A percentile compares a stretch with the other conserved stretches of the same genome.
Evolutionary conservation across 768 basidiomycete species (phyloP).

Genomic region (Tylopilus felleus): DNA sequence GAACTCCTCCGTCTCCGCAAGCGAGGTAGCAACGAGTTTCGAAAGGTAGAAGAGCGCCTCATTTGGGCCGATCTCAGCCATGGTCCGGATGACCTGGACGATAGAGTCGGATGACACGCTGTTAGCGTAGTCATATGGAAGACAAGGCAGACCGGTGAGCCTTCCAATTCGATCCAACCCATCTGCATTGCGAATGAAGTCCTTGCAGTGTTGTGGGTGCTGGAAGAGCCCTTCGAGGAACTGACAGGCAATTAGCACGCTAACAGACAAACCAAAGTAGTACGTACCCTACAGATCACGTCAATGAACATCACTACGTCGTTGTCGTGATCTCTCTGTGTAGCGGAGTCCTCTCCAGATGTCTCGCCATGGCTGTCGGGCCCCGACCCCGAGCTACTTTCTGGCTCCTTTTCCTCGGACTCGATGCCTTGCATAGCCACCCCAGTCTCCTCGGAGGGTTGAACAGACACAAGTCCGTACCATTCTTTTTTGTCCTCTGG

Average conservation of each 20-base stretch:
- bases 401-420: slow-evolving; percentile 15
- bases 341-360: slow-evolving; percentile 32
- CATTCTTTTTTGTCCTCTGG: slow-evolving; percentile 60
- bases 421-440: slow-evolving; percentile 53
- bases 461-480: slow-evolving; percentile 53
- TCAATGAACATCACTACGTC: slow-evolving; percentile 75
- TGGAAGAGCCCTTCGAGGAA: slow-evolving; percentile 95
- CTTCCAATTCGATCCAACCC: slow-evolving; percentile 72
- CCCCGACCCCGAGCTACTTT: slow-evolving; percentile 17
- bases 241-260: slow-evolving; percentile 36
- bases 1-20: slow-evolving; percentile 66
- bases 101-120: slow-evolving; percentile 84
- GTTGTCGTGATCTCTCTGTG: slow-evolving; percentile 65
- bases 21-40: slow-evolving; percentile 63
- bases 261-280: not conserved
- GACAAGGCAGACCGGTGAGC: slow-evolving; percentile 77
- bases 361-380: slow-evolving; percentile 16
- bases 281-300: slow-evolving; percentile 67
- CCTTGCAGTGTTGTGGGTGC: slow-evolving; percentile 83
- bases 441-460: slow-evolving; percentile 15
- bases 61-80: slow-evolving; percentile 81
- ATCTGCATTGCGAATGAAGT: slow-evolving; percentile 76
- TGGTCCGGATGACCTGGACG: slow-evolving; percentile 82
- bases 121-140: slow-evolving; percentile 86
- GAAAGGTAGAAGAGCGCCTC: slow-evolving; percentile 72